Conservation (phyloP, 805 yeast species). For the Yarrowia keelungensis region DNA sequence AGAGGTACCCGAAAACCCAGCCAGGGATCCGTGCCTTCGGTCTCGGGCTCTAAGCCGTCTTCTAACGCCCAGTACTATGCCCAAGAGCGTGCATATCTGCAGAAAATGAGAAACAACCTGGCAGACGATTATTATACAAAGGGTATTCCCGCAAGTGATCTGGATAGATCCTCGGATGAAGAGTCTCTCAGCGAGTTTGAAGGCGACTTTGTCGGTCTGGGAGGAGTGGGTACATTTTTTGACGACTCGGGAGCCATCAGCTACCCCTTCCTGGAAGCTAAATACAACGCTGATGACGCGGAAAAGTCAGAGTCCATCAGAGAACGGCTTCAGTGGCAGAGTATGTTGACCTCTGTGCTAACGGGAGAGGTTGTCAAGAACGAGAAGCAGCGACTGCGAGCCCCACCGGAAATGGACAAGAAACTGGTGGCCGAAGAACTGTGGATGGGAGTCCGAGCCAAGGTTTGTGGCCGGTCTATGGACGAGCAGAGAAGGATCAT, state of each 20-base stretch:
- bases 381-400: constrained; percentile 67
- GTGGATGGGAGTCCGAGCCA: constrained; percentile 89
- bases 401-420: constrained; percentile 57
- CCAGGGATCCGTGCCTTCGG: constrained; percentile 30
- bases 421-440: constrained; percentile 63
- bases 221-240: constrained; percentile 49
- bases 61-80: constrained; percentile 56
- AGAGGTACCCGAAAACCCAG: constrained; percentile 38
- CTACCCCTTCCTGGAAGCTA: constrained; percentile 44
- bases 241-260: constrained; percentile 42
- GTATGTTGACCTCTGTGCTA: constrained; percentile 86
- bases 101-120: constrained; percentile 64
- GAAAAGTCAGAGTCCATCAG: constrained; percentile 50
- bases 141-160: constrained; percentile 57
- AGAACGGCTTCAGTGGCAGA: constrained; percentile 94
- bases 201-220: constrained; percentile 46
- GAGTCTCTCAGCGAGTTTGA: constrained; percentile 46
- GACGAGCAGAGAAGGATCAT: constrained; percentile 78
- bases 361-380: constrained; percentile 94
- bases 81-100: constrained; percentile 72
- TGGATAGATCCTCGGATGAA: constrained; percentile 48
- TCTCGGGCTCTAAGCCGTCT: constrained; percentile 40
- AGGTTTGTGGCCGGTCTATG: constrained; percentile 76
- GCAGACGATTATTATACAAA: constrained; percentile 77
- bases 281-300: constrained; percentile 45